Conservation (phyloP, 148 eudicot genomes). For the Silene uniflora region DNA sequence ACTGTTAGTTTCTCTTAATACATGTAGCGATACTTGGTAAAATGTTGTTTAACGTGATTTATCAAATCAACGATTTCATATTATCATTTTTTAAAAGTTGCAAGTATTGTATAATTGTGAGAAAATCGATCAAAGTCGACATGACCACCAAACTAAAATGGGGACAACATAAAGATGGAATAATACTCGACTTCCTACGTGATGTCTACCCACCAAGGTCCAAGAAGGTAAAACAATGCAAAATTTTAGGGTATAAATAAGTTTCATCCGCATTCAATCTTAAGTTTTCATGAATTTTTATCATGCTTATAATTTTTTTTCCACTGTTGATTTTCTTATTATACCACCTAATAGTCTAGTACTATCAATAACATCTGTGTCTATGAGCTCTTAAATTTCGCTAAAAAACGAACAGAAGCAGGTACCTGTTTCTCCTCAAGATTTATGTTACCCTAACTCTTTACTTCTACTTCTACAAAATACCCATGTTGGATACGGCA, state of each 20-base stretch:
- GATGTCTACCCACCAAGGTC: neutral
- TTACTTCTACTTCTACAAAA: neutral
- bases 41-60: neutral
- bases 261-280: neutral
- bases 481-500: neutral
- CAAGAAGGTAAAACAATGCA: too few species aligned
- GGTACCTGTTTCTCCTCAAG: neutral
- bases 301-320: neutral
- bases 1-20: neutral
- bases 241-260: neutral
- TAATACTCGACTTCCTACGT: neutral
- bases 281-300: neutral
- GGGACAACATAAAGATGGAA: neutral
- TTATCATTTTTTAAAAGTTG: neutral
- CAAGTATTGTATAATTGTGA: neutral
- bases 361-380: neutral
- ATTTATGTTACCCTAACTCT: neutral
- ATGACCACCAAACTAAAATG: neutral
- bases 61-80: too few species aligned
- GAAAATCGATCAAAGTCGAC: neutral
- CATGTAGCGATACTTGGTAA: neutral
- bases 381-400: neutral
- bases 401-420: neutral
- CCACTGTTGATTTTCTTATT: neutral
- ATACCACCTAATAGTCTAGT: neutral